These are phyloP conservation scores for Penicillium sp. DNA, from an alignment of 2,329 filamentous ascomycete genomes.

Conservation along the genomic window DNA sequence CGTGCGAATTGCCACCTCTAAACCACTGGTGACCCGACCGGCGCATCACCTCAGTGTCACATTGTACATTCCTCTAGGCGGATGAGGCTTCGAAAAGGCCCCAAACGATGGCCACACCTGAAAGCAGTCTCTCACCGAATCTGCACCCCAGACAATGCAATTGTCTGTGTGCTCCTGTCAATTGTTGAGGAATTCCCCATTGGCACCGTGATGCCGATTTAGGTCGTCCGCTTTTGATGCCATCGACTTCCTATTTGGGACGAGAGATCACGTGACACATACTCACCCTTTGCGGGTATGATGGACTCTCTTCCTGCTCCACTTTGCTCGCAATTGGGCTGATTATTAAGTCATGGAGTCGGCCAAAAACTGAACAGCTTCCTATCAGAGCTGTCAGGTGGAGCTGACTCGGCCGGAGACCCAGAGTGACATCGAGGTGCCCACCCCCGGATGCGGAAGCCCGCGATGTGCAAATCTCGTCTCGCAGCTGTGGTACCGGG, in stretches of 20 bases:
- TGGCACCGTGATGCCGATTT: conserved; percentile 12
- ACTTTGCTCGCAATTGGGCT: neutral
- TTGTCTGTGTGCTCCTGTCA: conserved; percentile 9
- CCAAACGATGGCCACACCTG: neutral
- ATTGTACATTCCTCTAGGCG: conserved; percentile 4
- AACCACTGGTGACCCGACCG: neutral
- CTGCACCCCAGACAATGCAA: conserved; percentile 11
- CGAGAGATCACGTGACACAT: conserved; percentile 14
- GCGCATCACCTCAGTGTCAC: conserved; percentile 14
- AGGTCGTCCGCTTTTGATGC: conserved; percentile 22
- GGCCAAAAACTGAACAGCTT: neutral
- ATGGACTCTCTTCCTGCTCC: neutral
- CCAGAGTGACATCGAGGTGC: conserved; percentile 28
- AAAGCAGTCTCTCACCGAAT: neutral
- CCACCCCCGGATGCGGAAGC: conserved; percentile 34
- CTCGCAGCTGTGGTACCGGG: conserved; percentile 15
- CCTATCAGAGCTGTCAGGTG: conserved; percentile 5
- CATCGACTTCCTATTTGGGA: conserved; percentile 25
- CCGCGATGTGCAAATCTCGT: conserved; percentile 16
- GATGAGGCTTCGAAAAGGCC: neutral
- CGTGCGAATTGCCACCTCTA: neutral
- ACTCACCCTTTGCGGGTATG: neutral
- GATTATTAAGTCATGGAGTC: conserved; percentile 3
- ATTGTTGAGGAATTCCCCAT: conserved; percentile 17
- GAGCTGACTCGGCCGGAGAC: conserved; percentile 11